phyloP scores from a whole-genome alignment of 371 early-diverging fungal genomes.

The Mucor piriformis region DNA sequence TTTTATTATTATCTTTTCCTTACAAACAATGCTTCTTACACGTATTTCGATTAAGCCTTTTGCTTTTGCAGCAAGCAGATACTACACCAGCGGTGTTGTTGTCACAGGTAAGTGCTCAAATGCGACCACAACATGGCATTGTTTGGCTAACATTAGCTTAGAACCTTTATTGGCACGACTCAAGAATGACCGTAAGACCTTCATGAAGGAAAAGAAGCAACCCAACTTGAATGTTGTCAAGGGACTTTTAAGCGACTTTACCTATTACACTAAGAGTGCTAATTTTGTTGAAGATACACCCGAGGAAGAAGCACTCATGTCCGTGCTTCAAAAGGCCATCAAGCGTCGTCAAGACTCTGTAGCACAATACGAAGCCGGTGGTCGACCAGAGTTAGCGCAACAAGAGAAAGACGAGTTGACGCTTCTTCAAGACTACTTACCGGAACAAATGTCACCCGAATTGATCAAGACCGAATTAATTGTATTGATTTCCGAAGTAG shows the following conservation, averaged over 20 bases:
- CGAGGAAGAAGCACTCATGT: conserved; percentile 51
- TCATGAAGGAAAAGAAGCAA: conserved; percentile 76
- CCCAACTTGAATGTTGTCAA: conserved; percentile 70
- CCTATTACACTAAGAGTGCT: conserved; percentile 71
- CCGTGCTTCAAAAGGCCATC: conserved; percentile 71
- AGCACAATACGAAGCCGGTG: conserved; percentile 58
- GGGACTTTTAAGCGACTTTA: conserved; percentile 70
- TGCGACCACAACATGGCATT: too few species aligned
- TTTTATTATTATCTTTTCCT: not conserved
- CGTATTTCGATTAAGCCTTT: conserved; percentile 9
- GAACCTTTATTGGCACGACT: conserved; percentile 47
- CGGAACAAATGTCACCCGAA: conserved; percentile 67
- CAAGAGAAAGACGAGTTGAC: conserved; percentile 64
- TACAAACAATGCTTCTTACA: conserved; percentile 16
- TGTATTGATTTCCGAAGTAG: conserved; percentile 54
- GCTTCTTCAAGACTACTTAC: conserved; percentile 70
- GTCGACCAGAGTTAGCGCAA: conserved; percentile 67
- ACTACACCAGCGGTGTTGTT: conserved; percentile 17
- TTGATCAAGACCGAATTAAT: conserved; percentile 66
- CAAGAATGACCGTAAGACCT: conserved; percentile 70
- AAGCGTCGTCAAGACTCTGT: conserved; percentile 77
- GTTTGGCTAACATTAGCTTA: too few species aligned
- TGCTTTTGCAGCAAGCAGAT: conserved; percentile 7
- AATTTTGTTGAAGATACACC: conserved; percentile 40
- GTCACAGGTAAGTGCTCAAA: conserved; percentile 11